Conservation (phyloP, 352 stramenopile species). For the Blastocystis sp. region DNA sequence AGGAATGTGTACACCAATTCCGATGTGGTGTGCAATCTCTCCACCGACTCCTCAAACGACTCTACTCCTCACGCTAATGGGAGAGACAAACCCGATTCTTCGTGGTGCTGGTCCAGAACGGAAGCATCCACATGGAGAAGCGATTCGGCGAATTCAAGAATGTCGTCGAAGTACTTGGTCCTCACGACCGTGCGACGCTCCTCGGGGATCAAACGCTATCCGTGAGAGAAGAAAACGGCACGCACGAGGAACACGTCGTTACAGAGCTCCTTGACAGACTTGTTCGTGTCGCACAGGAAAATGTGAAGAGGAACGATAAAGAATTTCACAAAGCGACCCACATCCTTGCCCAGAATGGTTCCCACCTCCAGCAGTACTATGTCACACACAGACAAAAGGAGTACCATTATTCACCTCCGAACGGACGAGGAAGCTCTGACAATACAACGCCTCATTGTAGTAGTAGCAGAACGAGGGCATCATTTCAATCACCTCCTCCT, state of each 20-base stretch:
- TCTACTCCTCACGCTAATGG: neutral
- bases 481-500: constrained; percentile 28
- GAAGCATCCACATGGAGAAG: constrained; percentile 1
- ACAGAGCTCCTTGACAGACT: constrained; percentile 38
- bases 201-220: constrained; percentile 45
- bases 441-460: constrained; percentile 68
- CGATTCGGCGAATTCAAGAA: constrained; percentile 7
- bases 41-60: constrained; percentile 45
- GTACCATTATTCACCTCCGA: constrained; percentile 31
- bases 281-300: constrained; percentile 53
- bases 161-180: constrained; percentile 62
- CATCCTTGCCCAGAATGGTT: constrained; percentile 27
- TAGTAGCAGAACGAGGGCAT: constrained; percentile 71
- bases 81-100: constrained; percentile 19
- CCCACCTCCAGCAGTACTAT: neutral
- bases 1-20: constrained; percentile 1
- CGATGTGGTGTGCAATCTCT: constrained; percentile 41
- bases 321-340: constrained; percentile 40
- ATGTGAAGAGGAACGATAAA: constrained; percentile 57
- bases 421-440: constrained; percentile 68
- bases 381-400: neutral
- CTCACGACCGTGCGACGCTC: constrained; percentile 15
- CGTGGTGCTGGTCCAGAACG: constrained; percentile 38
- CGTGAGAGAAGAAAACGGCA: neutral
- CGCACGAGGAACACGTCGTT: constrained; percentile 24